Evolutionary conservation across 257 asterid species (phyloP).

Genomic region (Solanum okadae): DNA sequence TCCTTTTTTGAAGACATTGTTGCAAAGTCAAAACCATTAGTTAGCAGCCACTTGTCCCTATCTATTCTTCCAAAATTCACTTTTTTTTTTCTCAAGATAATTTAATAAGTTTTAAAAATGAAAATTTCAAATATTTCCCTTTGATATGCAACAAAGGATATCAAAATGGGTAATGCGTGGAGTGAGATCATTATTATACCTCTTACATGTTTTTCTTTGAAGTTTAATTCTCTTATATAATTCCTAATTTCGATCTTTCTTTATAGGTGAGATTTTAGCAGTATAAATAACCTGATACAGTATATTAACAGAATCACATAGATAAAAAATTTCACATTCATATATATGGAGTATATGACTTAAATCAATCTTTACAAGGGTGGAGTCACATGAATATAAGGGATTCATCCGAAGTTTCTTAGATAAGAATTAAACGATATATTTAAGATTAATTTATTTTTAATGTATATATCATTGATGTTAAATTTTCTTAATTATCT

Average conservation of each 20-base stretch:
- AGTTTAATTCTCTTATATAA: neutral
- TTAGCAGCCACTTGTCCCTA: slow-evolving; percentile 26
- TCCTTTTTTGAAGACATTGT: slow-evolving; percentile 20
- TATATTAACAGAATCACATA: neutral
- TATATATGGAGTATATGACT: no score
- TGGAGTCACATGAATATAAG: no score
- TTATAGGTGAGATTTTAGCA: neutral
- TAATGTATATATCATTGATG: no score
- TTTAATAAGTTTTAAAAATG: neutral
- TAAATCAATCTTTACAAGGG: neutral
- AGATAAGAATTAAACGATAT: no score
- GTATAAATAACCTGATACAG: no score
- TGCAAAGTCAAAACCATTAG: slow-evolving; percentile 42
- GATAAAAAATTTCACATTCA: neutral
- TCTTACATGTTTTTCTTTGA: no score
- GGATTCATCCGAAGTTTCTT: no score
- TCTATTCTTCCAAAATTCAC: neutral
- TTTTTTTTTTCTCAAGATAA: neutral
- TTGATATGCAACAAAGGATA: neutral
- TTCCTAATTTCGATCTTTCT: neutral
- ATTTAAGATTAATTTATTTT: neutral
- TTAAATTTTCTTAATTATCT: no score
- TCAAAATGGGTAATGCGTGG: neutral
- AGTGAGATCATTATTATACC: neutral
- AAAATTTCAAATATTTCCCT: neutral